A percentile compares a stretch with the other conserved stretches of the same genome.
phyloP scores from a whole-genome alignment of 2,329 filamentous ascomycete species.

The Sclerotiophoma versabilis region DNA sequence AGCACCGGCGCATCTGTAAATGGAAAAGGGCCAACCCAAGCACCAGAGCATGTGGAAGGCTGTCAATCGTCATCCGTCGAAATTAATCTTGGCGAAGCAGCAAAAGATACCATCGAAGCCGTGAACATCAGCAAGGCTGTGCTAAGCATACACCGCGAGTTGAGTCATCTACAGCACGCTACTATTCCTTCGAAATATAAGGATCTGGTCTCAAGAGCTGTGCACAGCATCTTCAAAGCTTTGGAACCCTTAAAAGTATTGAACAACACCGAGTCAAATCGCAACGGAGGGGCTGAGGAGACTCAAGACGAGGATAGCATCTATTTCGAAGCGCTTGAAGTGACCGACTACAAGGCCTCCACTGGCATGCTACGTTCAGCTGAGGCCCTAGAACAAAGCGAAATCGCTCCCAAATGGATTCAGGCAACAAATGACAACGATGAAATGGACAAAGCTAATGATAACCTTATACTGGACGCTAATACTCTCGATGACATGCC shows the following conservation, averaged over 20 bases:
- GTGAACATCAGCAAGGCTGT: background rate
- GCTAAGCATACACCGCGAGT: background rate
- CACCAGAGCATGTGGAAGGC: background rate
- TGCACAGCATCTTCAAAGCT: background rate
- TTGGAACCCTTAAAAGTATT: background rate
- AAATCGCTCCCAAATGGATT: background rate
- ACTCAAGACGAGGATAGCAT: background rate
- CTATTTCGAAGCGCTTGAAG: constrained; percentile 1
- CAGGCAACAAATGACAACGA: background rate
- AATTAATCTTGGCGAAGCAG: background rate
- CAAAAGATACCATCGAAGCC: background rate
- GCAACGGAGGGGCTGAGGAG: background rate
- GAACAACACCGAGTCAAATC: too few species aligned
- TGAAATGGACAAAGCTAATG: background rate
- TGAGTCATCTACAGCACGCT: background rate
- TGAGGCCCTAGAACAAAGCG: background rate
- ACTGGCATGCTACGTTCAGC: background rate
- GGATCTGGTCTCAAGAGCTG: background rate
- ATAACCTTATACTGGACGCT: background rate
- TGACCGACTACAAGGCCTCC: background rate
- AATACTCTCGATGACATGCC: background rate
- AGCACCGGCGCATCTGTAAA: background rate
- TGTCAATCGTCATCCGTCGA: background rate
- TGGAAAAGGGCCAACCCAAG: background rate
- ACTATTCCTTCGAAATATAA: background rate